Evolutionary conservation across 2,329 filamentous ascomycete genomes (phyloP).

Genomic region (Ophiostoma ulmi): DNA sequence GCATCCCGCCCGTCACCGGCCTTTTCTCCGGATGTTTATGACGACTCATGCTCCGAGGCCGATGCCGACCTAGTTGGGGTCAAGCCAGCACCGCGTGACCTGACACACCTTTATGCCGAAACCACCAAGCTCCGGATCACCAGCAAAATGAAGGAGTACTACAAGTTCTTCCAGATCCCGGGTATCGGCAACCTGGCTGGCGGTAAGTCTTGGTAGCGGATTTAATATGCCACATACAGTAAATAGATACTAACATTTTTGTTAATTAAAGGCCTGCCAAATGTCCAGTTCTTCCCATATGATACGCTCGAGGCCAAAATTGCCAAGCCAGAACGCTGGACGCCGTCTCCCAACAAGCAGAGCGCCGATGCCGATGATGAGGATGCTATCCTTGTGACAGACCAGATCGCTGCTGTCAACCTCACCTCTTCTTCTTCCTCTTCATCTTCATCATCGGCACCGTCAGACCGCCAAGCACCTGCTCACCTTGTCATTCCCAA

Average conservation of each 20-base stretch:
- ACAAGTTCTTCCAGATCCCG: constrained; percentile 71
- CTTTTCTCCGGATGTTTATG: not conserved
- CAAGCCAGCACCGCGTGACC: constrained; percentile 54
- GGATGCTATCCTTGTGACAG: constrained; percentile 36
- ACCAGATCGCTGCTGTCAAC: constrained; percentile 34
- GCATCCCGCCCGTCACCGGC: not conserved
- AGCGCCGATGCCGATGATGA: constrained; percentile 35
- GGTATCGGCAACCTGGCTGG: constrained; percentile 59
- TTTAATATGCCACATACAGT: not conserved
- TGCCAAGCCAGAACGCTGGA: constrained; percentile 68
- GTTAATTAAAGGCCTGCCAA: constrained; percentile 62
- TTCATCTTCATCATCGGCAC: constrained; percentile 24
- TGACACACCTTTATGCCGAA: constrained; percentile 73
- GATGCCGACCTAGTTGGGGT: constrained; percentile 29
- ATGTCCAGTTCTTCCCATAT: constrained; percentile 78
- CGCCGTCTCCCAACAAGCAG: constrained; percentile 59
- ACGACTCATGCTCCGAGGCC: constrained; percentile 3
- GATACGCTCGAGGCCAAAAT: constrained; percentile 82
- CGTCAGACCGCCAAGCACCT: constrained; percentile 33
- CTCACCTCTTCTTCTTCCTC: constrained; percentile 27
- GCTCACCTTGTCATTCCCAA: constrained; percentile 68
- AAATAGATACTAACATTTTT: not conserved
- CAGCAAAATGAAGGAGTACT: constrained; percentile 72
- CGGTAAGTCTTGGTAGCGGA: constrained; percentile 42
- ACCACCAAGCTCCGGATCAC: constrained; percentile 59